A percentile compares a stretch with the other conserved stretches of the same genome.
Evolutionary conservation across 176 grass and related monocot species (phyloP).

Genomic region (Olyra latifolia): DNA sequence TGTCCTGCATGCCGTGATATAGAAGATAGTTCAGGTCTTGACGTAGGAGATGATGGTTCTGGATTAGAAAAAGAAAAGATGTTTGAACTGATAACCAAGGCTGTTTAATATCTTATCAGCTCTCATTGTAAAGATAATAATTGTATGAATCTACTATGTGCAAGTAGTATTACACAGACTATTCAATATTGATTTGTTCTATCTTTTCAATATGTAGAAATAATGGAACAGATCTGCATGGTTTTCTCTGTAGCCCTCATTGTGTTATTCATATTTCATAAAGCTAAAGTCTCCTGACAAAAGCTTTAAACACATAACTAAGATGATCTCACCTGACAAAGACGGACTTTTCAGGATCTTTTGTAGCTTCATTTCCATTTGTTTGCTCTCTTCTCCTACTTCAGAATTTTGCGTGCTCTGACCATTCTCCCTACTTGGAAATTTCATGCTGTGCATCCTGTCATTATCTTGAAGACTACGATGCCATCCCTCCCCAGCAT

Average conservation of each 20-base stretch:
- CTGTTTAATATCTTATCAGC: slow-evolving; percentile 12
- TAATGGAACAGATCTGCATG: background rate
- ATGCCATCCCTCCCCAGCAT: slow-evolving; percentile 21
- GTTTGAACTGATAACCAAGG: background rate
- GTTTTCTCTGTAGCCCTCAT: background rate
- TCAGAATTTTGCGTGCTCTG: slow-evolving; percentile 12
- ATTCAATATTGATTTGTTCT: background rate
- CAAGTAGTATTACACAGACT: background rate
- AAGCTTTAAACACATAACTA: background rate
- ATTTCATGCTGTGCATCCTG: slow-evolving; percentile 21
- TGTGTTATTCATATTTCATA: background rate
- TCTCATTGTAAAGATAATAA: background rate
- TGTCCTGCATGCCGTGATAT: slow-evolving; percentile 52
- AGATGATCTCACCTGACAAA: slow-evolving; percentile 37
- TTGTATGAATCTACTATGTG: background rate
- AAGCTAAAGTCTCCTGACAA: background rate
- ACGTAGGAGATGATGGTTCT: slow-evolving; percentile 43
- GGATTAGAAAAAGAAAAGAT: slow-evolving; percentile 22
- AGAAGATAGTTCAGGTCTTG: slow-evolving; percentile 39
- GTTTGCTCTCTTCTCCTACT: slow-evolving; percentile 17
- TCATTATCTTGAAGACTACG: slow-evolving; percentile 30
- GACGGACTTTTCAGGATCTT: slow-evolving; percentile 22
- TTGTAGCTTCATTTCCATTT: slow-evolving; percentile 13
- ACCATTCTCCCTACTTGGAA: slow-evolving; percentile 30
- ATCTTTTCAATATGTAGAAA: background rate